phyloP scores from a whole-genome alignment of 1,284 basidiomycete genomes.

The Cutaneotrichosporon arboriforme region DNA sequence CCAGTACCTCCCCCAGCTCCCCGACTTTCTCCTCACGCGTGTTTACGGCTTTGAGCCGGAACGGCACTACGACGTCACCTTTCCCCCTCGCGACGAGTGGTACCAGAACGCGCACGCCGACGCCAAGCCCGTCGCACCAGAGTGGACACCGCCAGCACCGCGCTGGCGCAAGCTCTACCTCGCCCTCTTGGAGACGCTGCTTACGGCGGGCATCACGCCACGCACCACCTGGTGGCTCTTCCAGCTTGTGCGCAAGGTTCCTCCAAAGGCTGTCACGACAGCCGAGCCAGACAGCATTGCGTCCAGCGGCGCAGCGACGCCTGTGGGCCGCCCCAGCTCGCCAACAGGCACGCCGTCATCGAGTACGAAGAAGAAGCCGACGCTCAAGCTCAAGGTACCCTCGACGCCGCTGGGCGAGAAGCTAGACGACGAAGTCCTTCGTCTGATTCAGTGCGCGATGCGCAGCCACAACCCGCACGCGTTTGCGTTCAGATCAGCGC shows the following conservation, averaged over 20 bases:
- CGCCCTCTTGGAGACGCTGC: slow-evolving; percentile 27
- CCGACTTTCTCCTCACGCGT: slow-evolving; percentile 32
- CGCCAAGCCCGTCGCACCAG: slow-evolving; percentile 5
- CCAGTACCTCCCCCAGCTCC: slow-evolving; percentile 27
- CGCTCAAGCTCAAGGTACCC: slow-evolving; percentile 5
- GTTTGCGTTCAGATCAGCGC: slow-evolving; percentile 34
- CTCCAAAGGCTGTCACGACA: slow-evolving; percentile 3
- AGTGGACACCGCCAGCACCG: slow-evolving; percentile 23
- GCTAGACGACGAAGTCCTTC: slow-evolving; percentile 39
- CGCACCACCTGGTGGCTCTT: slow-evolving; percentile 39
- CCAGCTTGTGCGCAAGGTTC: slow-evolving; percentile 30
- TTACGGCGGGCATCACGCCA: slow-evolving; percentile 37
- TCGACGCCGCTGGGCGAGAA: slow-evolving; percentile 8
- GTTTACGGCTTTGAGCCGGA: slow-evolving; percentile 29
- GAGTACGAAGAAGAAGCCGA: neutral
- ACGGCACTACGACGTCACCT: slow-evolving; percentile 34
- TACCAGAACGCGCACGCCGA: slow-evolving; percentile 17
- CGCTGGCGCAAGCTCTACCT: slow-evolving; percentile 30
- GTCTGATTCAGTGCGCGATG: slow-evolving; percentile 39
- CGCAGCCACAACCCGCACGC: slow-evolving; percentile 35
- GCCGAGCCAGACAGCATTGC: neutral
- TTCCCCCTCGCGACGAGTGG: slow-evolving; percentile 36
- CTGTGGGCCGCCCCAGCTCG: neutral
- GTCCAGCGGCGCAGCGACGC: neutral
- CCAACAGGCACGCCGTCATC: neutral